Evolutionary conservation across 495 filamentous ascomycete genomes (phyloP), one percentile per base, ranked within the genome.

Genomic region (Penicillium argentinense): DNA sequence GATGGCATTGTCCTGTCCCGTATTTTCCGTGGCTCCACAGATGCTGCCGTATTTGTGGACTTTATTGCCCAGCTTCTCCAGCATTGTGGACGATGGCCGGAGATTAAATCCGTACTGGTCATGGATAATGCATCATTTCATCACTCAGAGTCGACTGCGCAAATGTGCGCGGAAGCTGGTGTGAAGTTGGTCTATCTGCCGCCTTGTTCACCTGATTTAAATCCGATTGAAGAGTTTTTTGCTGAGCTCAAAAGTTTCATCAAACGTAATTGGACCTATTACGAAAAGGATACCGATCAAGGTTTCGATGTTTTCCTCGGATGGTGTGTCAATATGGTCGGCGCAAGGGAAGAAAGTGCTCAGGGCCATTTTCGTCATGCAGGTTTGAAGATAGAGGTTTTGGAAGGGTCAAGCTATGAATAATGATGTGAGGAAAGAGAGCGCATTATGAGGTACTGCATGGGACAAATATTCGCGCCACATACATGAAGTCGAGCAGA

Each of bases 21-120:
- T 17, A 54, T 73, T 3, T 75, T 67, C 38, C 36, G 59, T 38
- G 67, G 72, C 28, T 59, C 55, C 16, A 74, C 59, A 18, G 65
- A 73, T 60, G 59, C 57, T 33, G 41, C 36, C 14, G 25, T 71
- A 8, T 75, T 75, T 49, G 54, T 71, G 43, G 56, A 65, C 39
- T 74, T 71, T 49, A 61, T 73, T 39, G 51, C 72, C 44, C 49
- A 71, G 49, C 57, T 68, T 18, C 60, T 75, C 19, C 49, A 52
- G 18, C 54, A 69, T 36, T 72, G 49, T 47, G 50, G 61, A 28
- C 58, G 38, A 53, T 74, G 47, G 54, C 72, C 64, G 3, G 59
- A 67, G 37, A 67, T 53, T 19, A 69, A 65, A 26, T 72, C 65
- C 5, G 70, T 75, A 6, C 38, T 77, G 25, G 44, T 77, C 19